Percentiles rank a stretch among this genome's conserved stretches.
These are phyloP conservation scores for Globisporangium abappressorium DNA, from an alignment of 352 stramenopile genomes.

Conservation along the genomic window DNA sequence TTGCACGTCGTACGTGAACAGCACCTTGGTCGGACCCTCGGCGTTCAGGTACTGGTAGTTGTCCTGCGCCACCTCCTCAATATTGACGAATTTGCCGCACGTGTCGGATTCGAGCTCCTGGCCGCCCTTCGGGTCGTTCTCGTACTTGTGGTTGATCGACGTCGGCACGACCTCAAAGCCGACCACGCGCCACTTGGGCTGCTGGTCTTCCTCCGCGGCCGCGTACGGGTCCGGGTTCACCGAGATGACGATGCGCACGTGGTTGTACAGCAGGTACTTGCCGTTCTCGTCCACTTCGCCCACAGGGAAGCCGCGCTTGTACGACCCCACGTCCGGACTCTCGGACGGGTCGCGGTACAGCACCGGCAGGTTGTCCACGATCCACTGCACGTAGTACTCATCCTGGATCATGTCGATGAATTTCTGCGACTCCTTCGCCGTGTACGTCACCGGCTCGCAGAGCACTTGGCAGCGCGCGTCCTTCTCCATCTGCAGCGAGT, in stretches of 20 bases:
- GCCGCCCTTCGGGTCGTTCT: constrained; percentile 78
- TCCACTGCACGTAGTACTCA: constrained; percentile 95
- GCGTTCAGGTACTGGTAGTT: constrained; percentile 85
- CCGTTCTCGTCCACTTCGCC: constrained; percentile 89
- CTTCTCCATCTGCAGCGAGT: constrained; percentile 88
- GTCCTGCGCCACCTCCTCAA: constrained; percentile 72
- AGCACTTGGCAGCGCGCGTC: constrained; percentile 87
- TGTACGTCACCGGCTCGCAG: constrained; percentile 87
- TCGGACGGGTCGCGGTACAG: constrained; percentile 80
- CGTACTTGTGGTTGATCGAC: constrained; percentile 92
- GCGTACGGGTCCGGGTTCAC: constrained; percentile 89
- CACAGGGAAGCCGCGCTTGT: constrained; percentile 91
- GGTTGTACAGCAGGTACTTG: constrained; percentile 97
- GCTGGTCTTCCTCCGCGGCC: constrained; percentile 35
- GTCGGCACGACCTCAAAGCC: constrained; percentile 96
- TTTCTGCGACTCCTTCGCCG: constrained; percentile 61
- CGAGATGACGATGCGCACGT: constrained; percentile 94
- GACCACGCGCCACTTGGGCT: constrained; percentile 88
- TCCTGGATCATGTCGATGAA: constrained; percentile 93
- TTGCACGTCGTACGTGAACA: constrained; percentile 99
- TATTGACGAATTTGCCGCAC: constrained; percentile 88
- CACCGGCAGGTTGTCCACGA: constrained; percentile 91
- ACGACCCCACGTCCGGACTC: constrained; percentile 61
- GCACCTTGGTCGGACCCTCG: constrained; percentile 74
- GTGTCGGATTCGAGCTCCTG: constrained; percentile 80